A percentile compares a stretch with the other conserved stretches of the same genome.
phyloP scores from a whole-genome alignment of 108 stramenopile species.

The Conticribra weissflogii region DNA sequence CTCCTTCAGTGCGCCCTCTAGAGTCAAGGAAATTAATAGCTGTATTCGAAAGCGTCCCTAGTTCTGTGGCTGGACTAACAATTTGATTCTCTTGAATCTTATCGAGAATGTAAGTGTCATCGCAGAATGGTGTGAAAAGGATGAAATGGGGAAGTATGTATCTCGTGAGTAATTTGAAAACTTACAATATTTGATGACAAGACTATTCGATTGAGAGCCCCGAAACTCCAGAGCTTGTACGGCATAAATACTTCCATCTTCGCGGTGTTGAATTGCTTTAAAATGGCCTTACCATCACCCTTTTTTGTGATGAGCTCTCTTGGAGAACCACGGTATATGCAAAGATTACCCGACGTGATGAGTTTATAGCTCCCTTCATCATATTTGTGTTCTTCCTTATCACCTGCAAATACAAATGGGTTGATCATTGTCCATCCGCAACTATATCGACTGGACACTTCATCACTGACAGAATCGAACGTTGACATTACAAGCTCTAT shows the following conservation, averaged over 20 bases:
- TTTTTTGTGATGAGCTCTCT: conserved; percentile 1
- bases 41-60: conserved; percentile 10
- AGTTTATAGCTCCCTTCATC: not conserved
- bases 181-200: conserved; percentile 6
- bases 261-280: conserved; percentile 9
- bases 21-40: conserved; percentile 27
- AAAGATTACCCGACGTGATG: not conserved
- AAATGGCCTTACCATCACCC: not conserved
- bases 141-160: not conserved
- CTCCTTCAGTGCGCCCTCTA: conserved; percentile 3
- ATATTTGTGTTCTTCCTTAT: not conserved
- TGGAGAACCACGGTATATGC: conserved; percentile 6
- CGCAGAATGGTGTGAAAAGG: not conserved
- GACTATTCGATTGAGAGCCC: not conserved
- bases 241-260: not conserved
- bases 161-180: too few relatives aligned
- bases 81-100: conserved; percentile 30
- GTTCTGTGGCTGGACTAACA: conserved; percentile 15
- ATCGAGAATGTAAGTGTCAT: not conserved
- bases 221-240: conserved; percentile 13
- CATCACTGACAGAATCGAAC: conserved; percentile 1
- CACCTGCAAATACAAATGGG: conserved; percentile 3
- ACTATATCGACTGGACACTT: conserved; percentile 11
- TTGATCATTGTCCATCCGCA: conserved; percentile 31
- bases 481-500: conserved; percentile 18